Base-by-base conservation (phyloP, 345 rosid genomes). In the Noccaea caerulescens region DNA sequence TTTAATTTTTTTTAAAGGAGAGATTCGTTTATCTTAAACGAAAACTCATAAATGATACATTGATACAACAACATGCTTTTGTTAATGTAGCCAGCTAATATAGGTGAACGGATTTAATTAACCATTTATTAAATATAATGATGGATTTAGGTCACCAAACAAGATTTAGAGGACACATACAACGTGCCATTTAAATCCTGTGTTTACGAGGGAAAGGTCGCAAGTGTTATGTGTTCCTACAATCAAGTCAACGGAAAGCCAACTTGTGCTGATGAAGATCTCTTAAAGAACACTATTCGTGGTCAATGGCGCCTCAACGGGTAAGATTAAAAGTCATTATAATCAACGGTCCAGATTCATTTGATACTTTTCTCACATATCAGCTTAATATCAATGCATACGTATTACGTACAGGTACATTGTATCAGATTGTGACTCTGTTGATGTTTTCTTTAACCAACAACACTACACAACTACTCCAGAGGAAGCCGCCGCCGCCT, bases 141-240 rank as follows among this genome's bases (percentile, higher is more conserved):
- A 32, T 69, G 43, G 30, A 18, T 72, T 64, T 34, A 93, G 98
- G 98, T 94, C 2, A 91, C 91, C 69, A 85, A 82, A 83, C 99
- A 91, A 77, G 99, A 94, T 59, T 72, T 94, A 76, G 96, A 77
- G 50, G 99, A 94, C 76, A 94, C 99, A 2, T 94, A 84, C 54
- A 42, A 87, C 41, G 96, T 89, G 53, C 97, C 99, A 39, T 94
- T 94, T 79, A 89, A 81, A 78, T 79, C 86, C 0, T 94, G 99
- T 57, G 99, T 94, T 27, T 71, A 75, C 76, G 95, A 91, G 45
- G 99, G 99, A 27, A 84, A 77, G 7, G 99, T 91, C 5, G 96
- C 97, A 0, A 91, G 99, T 77, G 96, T 94, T 1, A 94, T 94
- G 99, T 94, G 99, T 71, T 94, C 99, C 20, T 94, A 94, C 76